These are phyloP conservation scores for Xylaria sp. DNA, from an alignment of 2,329 filamentous ascomycete species.

Conservation along the genomic window DNA sequence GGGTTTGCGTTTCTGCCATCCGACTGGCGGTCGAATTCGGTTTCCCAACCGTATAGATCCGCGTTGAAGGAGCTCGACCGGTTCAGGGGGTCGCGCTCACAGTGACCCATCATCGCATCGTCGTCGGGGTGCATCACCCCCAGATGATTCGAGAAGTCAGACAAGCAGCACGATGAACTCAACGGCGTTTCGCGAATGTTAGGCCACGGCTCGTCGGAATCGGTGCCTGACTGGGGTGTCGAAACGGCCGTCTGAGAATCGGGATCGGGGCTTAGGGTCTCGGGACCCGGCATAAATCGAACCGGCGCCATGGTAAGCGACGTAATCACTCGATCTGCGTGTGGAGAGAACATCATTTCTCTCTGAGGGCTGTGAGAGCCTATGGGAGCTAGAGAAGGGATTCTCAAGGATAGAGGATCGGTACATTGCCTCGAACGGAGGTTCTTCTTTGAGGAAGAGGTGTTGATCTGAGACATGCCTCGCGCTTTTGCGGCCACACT, in stretches of 20 bases:
- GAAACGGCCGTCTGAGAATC: neutral
- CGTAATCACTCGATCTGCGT: conserved; percentile 5
- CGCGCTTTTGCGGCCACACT: conserved; percentile 47
- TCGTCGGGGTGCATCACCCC: conserved; percentile 29
- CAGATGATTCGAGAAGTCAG: conserved; percentile 38
- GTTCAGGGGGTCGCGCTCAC: conserved; percentile 29
- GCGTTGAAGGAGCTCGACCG: conserved; percentile 27
- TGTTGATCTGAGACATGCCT: conserved; percentile 25
- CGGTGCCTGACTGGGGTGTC: conserved; percentile 7
- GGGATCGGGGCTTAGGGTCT: conserved; percentile 19
- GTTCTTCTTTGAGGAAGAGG: conserved; percentile 20
- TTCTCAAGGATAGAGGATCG: conserved; percentile 30
- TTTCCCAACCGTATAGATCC: conserved; percentile 52
- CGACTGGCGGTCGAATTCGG: conserved; percentile 37
- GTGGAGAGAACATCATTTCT: conserved; percentile 21
- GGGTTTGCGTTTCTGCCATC: conserved; percentile 21
- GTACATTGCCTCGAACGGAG: conserved; percentile 26
- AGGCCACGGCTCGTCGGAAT: conserved; percentile 13
- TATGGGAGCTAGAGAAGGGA: conserved; percentile 29
- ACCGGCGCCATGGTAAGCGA: conserved; percentile 16
- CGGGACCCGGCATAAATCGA: conserved; percentile 18
- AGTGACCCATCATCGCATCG: conserved; percentile 27
- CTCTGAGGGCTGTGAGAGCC: conserved; percentile 21
- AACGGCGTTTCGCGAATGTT: neutral
- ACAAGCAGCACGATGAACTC: conserved; percentile 32